phyloP scores from a whole-genome alignment of 1,284 basidiomycete species.

The Naganishia albida region DNA sequence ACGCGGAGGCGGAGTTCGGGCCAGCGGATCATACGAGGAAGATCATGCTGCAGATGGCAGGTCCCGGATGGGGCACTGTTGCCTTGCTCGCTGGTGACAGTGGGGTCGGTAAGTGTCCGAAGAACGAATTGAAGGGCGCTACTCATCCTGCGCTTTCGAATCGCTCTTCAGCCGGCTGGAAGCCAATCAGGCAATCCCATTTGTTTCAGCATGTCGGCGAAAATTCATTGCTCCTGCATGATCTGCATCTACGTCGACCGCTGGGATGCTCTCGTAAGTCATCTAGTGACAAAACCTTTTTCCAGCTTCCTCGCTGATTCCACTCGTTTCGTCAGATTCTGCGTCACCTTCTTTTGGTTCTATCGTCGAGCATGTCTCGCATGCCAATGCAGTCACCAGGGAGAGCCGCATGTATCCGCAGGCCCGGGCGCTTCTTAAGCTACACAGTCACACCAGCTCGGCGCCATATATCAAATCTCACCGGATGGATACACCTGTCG shows the following conservation, averaged over 20 bases:
- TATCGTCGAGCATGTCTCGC: constrained; percentile 53
- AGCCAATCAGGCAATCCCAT: constrained; percentile 12
- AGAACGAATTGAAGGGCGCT: background rate
- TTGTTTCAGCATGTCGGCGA: background rate
- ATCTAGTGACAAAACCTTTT: background rate
- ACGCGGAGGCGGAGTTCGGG: constrained; percentile 33
- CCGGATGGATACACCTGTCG: constrained; percentile 25
- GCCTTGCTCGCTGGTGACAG: constrained; percentile 2
- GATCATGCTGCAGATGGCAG: constrained; percentile 13
- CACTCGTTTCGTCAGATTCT: background rate
- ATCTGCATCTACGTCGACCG: constrained; percentile 13
- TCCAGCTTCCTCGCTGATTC: constrained; percentile 26
- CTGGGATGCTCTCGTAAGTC: constrained; percentile 11
- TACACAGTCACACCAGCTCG: constrained; percentile 68
- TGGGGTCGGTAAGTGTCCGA: background rate
- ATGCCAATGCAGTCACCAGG: constrained; percentile 58
- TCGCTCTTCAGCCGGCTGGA: background rate
- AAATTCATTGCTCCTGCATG: constrained; percentile 16
- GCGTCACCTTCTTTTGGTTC: constrained; percentile 29
- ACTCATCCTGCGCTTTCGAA: background rate
- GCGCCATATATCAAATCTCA: constrained; percentile 63
- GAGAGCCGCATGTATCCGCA: constrained; percentile 74
- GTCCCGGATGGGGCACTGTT: constrained; percentile 32
- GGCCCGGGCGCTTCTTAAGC: constrained; percentile 52
- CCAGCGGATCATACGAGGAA: background rate